Percentiles rank a stretch among this genome's conserved stretches.
Conservation (phyloP, 805 yeast genomes). For the Candida orba region DNA sequence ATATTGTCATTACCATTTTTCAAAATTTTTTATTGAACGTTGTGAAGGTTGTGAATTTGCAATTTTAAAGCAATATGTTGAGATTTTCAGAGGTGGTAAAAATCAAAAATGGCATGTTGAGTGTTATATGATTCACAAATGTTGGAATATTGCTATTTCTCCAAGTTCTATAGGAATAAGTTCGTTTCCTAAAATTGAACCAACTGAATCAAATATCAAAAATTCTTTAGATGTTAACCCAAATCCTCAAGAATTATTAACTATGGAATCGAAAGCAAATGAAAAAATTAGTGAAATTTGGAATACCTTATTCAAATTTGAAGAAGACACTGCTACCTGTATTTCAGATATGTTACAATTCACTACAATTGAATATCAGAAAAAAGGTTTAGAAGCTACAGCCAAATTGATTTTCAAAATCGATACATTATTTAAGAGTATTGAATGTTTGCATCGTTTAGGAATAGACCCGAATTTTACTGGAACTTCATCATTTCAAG, state of each 20-base stretch:
- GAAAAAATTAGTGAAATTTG: conserved; percentile 58
- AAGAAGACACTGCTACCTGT: conserved; percentile 82
- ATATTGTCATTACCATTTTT: conserved; percentile 88
- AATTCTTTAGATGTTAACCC: conserved; percentile 27
- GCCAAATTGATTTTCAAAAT: conserved; percentile 66
- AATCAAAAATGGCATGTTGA: conserved; percentile 99
- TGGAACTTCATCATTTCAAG: conserved; percentile 5
- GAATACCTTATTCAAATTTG: conserved; percentile 82
- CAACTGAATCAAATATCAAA: conserved; percentile 20
- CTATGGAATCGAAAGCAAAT: conserved; percentile 61
- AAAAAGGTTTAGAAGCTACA: conserved; percentile 60
- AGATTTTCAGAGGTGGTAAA: conserved; percentile 81
- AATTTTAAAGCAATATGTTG: conserved; percentile 90
- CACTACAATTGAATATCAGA: conserved; percentile 68
- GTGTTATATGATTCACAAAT: conserved; percentile 95
- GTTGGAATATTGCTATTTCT: conserved; percentile 84
- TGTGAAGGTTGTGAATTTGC: conserved; percentile 94
- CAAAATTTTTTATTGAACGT: conserved; percentile 75
- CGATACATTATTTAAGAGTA: conserved; percentile 68
- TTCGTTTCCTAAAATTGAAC: conserved; percentile 22
- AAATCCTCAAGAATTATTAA: conserved; percentile 41
- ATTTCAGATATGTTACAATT: conserved; percentile 86
- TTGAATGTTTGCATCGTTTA: conserved; percentile 42
- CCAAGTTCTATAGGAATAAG: conserved; percentile 49
- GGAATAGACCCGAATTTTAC: conserved; percentile 17